Conservation (phyloP, 164 flowering plant species). For the Annona cherimola region DNA sequence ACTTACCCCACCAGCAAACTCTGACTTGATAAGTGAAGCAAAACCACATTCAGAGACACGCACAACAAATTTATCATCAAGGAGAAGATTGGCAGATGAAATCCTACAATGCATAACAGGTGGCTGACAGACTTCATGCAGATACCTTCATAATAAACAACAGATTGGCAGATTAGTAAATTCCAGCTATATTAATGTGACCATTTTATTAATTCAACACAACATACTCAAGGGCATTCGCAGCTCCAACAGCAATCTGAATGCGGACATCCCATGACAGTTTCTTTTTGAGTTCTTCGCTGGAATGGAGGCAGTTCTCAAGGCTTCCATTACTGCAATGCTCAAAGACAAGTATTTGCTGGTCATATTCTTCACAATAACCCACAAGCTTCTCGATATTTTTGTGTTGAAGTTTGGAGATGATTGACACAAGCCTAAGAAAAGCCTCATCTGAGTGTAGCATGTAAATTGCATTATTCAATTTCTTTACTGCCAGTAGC, state of each 20-base stretch:
- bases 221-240: conserved; percentile 89
- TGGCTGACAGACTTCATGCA: conserved; percentile 88
- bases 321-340: conserved; percentile 74
- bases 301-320: conserved; percentile 73
- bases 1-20: conserved; percentile 75
- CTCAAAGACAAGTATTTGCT: conserved; percentile 73
- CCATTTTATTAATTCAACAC: background rate
- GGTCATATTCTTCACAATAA: conserved; percentile 86
- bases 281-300: conserved; percentile 40
- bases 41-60: conserved; percentile 87
- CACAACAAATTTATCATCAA: conserved; percentile 71
- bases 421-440: conserved; percentile 61
- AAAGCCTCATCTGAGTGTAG: conserved; percentile 64
- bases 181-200: no score
- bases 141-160: conserved; percentile 51
- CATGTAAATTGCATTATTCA: conserved; percentile 49
- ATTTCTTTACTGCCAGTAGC: conserved; percentile 73
- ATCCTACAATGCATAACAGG: conserved; percentile 76
- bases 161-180: background rate
- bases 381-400: conserved; percentile 85
- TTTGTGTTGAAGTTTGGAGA: conserved; percentile 65
- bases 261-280: conserved; percentile 84
- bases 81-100: conserved; percentile 79
- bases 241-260: conserved; percentile 84
- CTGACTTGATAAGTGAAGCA: conserved; percentile 63